Conservation (phyloP, 1,284 basidiomycete species). For the Clitocybe nebularis region DNA sequence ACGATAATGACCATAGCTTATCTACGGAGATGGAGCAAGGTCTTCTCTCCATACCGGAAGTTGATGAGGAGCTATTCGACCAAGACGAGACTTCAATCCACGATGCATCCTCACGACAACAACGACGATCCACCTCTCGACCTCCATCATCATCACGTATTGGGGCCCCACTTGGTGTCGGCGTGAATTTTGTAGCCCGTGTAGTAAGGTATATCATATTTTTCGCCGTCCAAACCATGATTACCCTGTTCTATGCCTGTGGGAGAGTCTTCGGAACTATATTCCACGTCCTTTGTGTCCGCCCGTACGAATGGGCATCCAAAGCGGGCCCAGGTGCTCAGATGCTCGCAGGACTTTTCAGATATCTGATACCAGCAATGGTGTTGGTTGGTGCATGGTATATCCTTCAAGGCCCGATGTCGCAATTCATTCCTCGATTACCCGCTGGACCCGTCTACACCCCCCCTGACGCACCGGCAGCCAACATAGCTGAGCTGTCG, state of each 20-base stretch:
- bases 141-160: slow-evolving; percentile 27
- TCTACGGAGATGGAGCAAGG: slow-evolving; percentile 46
- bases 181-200: slow-evolving; percentile 26
- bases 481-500: slow-evolving; percentile 67
- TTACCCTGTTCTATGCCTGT: slow-evolving; percentile 34
- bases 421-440: slow-evolving; percentile 19
- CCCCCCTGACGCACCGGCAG: slow-evolving; percentile 57
- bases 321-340: slow-evolving; percentile 24
- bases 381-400: slow-evolving; percentile 40
- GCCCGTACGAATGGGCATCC: slow-evolving; percentile 40
- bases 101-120: slow-evolving; percentile 15
- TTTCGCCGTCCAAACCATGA: slow-evolving; percentile 26
- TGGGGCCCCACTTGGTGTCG: slow-evolving; percentile 32
- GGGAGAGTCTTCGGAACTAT: slow-evolving; percentile 41
- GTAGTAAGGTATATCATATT: slow-evolving; percentile 21
- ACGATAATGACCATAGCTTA: slow-evolving; percentile 27
- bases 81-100: slow-evolving; percentile 8
- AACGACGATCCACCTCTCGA: slow-evolving; percentile 21
- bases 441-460: slow-evolving; percentile 26
- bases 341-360: slow-evolving; percentile 28
- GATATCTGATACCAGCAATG: slow-evolving; percentile 38
- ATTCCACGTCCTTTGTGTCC: slow-evolving; percentile 39
- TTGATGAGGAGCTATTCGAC: slow-evolving; percentile 37
- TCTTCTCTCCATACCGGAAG: slow-evolving; percentile 58
- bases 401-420: slow-evolving; percentile 31